Conservation (phyloP, 2,329 filamentous ascomycete genomes). For the Fusarium cyanostomum region DNA sequence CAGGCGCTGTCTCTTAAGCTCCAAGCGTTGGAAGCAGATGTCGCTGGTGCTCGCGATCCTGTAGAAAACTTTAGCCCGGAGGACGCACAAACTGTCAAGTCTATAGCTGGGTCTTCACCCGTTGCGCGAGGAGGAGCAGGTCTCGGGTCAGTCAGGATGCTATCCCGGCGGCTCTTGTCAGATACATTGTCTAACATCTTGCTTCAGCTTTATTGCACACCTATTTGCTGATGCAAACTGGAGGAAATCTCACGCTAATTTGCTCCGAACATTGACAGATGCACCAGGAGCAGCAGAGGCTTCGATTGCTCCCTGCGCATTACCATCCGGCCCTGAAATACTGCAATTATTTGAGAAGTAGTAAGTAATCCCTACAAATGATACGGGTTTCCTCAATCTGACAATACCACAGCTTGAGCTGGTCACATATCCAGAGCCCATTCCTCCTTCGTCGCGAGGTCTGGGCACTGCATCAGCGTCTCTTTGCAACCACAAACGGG, state of each 20-base stretch:
- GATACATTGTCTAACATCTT: not conserved
- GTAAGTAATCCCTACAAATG: not conserved
- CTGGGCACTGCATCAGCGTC: constrained; percentile 15
- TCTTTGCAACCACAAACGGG: not conserved
- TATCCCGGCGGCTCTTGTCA: not conserved
- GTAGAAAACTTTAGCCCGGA: constrained; percentile 14
- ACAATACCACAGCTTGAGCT: not conserved
- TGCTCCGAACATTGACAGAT: constrained; percentile 12
- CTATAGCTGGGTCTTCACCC: constrained; percentile 13
- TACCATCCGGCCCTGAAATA: constrained; percentile 4
- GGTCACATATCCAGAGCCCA: constrained; percentile 19
- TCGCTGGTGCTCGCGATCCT: not conserved
- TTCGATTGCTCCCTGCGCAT: not conserved
- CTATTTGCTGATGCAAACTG: constrained; percentile 6
- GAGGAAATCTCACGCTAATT: constrained; percentile 14
- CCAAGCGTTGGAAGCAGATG: not conserved
- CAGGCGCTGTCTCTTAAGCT: constrained; percentile 4
- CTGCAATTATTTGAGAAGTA: constrained; percentile 18
- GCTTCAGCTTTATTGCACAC: constrained; percentile 16
- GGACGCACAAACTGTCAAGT: constrained; percentile 13
- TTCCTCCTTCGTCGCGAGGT: constrained; percentile 14
- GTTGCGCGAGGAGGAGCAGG: constrained; percentile 13
- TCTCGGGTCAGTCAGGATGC: not conserved
- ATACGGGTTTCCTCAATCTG: rapidly evolving
- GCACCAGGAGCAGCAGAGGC: not conserved